Base-by-base conservation (phyloP, 345 rosid species). In the Hibiscus tridactylites region DNA sequence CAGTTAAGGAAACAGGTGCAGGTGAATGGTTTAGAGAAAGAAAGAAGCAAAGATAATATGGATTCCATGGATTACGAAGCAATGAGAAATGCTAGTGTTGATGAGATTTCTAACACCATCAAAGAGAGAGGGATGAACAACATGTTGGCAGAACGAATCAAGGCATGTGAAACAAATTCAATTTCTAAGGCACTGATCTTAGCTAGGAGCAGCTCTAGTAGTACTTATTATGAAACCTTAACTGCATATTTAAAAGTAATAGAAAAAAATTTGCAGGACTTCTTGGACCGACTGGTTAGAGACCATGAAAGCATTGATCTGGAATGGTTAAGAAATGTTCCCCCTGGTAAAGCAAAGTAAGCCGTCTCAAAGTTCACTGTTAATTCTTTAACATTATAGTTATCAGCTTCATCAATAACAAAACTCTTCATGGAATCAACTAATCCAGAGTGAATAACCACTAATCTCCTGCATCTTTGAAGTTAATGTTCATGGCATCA, bases 91-190 rank as follows among this genome's bases (percentile, higher is more conserved):
- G 90, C 93, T 46, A 68, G 71, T 60, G 79, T 86, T 24, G 57
- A 66, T 7, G 84, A 86, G 76, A 85, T 94, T 49, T 76, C 97
- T 44, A 77, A 84, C 0, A 73, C 91, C 33, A 94, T 91, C 37
- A 88, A 81, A 81, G 97, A 83, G 74, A 80, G 98, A 73, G 98
- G 98, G 29, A 91, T 91, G 95, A 91, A 91, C 81, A 85, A 90
- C 74, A 81, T 90, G 93, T 80, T 94, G 73, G 98, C 97, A 5
- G 90, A 82, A 74, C 80, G 98, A 68, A 94, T 94, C 28, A 79
- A 94, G 95, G 98, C 86, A 82, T 19, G 59, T 66, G 49, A n/a
- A 72, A 37, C 60, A 33, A 33, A 67, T 64, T 73, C 35, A 73
- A 53, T 61, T 65, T 33, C 64, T 19, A 50, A 71, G 57, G 28